Evolutionary conservation across 2,329 filamentous ascomycete species (phyloP).

Genomic region (Aulographum hederae): DNA sequence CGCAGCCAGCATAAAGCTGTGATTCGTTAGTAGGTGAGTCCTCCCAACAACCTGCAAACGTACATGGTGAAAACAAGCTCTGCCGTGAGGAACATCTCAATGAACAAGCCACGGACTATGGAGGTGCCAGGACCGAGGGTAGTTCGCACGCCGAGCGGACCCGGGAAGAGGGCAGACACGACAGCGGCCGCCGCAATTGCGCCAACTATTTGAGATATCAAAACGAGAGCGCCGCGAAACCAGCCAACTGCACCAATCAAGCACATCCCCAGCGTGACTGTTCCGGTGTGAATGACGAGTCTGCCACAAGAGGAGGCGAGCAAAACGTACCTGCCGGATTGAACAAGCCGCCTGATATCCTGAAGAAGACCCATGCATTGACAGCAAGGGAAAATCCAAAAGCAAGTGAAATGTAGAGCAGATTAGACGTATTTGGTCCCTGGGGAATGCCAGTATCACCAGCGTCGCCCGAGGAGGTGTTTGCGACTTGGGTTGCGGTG

Average conservation of each 20-base stretch:
- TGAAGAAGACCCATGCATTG: slow-evolving; percentile 26
- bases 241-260: slow-evolving; percentile 28
- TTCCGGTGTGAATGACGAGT: no score
- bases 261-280: slow-evolving; percentile 29
- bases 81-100: slow-evolving; percentile 32
- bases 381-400: slow-evolving; percentile 26
- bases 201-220: slow-evolving; percentile 26
- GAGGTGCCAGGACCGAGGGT: slow-evolving; percentile 23
- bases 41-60: slow-evolving; percentile 1
- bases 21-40: no score
- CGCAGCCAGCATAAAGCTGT: slow-evolving; percentile 21
- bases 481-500: slow-evolving; percentile 15
- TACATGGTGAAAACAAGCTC: slow-evolving; percentile 28
- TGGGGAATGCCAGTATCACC: slow-evolving; percentile 4
- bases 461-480: not conserved
- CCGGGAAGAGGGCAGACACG: slow-evolving; percentile 25
- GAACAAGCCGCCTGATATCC: slow-evolving; percentile 21
- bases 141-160: slow-evolving; percentile 25
- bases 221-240: slow-evolving; percentile 22
- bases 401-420: slow-evolving; percentile 20
- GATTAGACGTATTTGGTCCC: slow-evolving; percentile 15
- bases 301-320: not conserved
- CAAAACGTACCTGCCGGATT: slow-evolving; percentile 13
- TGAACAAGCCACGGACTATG: slow-evolving; percentile 25
- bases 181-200: slow-evolving; percentile 26